These are phyloP conservation scores for Hirschioporus abietinus DNA, from an alignment of 768 basidiomycete genomes.

Conservation along the genomic window DNA sequence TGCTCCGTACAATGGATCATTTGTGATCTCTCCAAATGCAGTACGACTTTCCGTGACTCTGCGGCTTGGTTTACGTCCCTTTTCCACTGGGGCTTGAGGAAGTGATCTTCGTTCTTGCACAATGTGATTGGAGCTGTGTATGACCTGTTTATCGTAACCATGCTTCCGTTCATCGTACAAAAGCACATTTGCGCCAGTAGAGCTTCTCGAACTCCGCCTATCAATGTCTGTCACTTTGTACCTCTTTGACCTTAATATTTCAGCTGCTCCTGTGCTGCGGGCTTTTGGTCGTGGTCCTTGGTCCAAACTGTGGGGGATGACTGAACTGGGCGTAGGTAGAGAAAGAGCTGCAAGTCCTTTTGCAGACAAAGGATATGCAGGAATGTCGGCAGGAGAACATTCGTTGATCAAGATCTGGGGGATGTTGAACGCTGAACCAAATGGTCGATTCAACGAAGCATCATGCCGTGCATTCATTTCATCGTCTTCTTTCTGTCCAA, in stretches of 20 bases:
- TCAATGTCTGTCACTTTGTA: background rate
- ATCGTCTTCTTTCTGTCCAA: background rate
- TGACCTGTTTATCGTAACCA: background rate
- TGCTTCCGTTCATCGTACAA: background rate
- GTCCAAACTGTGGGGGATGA: background rate
- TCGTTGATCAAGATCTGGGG: constrained; percentile 3
- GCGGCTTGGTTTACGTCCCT: background rate
- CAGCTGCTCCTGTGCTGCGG: constrained; percentile 1
- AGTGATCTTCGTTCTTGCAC: background rate
- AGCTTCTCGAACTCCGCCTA: background rate
- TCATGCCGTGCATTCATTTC: background rate
- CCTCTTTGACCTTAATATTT: background rate
- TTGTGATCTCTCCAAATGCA: constrained; percentile 5
- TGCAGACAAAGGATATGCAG: constrained; percentile 1
- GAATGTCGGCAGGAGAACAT: background rate
- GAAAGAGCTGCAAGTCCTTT: background rate
- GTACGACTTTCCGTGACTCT: constrained; percentile 5
- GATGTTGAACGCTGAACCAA: background rate
- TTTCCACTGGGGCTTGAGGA: background rate
- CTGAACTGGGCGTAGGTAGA: background rate
- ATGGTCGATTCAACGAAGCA: background rate
- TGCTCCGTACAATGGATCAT: background rate
- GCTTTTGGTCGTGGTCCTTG: constrained; percentile 1
- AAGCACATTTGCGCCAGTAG: background rate
- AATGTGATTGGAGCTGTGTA: background rate